Conservation (phyloP, 2,329 filamentous ascomycete species). For the Fusarium irregulare region DNA sequence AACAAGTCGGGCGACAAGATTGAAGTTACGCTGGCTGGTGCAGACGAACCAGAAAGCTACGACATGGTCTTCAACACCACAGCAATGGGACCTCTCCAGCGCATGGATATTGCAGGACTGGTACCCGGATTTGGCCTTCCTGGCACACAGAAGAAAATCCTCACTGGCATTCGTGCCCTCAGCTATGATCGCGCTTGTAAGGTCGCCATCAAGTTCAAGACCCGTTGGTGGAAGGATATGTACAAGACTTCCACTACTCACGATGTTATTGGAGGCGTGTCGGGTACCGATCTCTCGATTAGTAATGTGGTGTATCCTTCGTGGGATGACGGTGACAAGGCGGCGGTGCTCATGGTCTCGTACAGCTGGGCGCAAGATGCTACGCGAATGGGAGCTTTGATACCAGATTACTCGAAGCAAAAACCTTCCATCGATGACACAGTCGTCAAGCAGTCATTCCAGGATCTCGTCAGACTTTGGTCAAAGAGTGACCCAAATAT, state of each 20-base stretch:
- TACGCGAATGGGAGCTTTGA: conserved; percentile 25
- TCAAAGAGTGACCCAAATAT: neutral
- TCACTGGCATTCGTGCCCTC: conserved; percentile 17
- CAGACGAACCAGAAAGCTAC: neutral
- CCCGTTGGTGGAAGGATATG: conserved; percentile 30
- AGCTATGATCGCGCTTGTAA: conserved; percentile 30
- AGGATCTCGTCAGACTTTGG: conserved; percentile 27
- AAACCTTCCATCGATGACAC: conserved; percentile 4
- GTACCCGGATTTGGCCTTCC: neutral
- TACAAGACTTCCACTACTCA: neutral
- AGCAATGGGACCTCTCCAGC: conserved; percentile 15
- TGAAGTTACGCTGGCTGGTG: neutral
- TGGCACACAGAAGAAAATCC: neutral
- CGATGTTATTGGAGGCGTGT: neutral
- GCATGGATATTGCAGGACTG: conserved; percentile 15
- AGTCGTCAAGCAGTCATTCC: conserved; percentile 15
- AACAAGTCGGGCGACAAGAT: neutral
- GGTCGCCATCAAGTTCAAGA: conserved; percentile 35
- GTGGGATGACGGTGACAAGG: conserved; percentile 7
- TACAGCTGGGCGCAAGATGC: conserved; percentile 39
- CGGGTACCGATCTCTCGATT: neutral
- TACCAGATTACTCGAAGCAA: conserved; percentile 13
- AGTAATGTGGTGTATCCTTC: conserved; percentile 31
- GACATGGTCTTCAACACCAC: conserved; percentile 38
- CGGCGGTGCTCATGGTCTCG: conserved; percentile 23